Evolutionary conservation across 495 filamentous ascomycete species (phyloP), one percentile per base, ranked within the genome.

Genomic region (Neurospora hispaniola): DNA sequence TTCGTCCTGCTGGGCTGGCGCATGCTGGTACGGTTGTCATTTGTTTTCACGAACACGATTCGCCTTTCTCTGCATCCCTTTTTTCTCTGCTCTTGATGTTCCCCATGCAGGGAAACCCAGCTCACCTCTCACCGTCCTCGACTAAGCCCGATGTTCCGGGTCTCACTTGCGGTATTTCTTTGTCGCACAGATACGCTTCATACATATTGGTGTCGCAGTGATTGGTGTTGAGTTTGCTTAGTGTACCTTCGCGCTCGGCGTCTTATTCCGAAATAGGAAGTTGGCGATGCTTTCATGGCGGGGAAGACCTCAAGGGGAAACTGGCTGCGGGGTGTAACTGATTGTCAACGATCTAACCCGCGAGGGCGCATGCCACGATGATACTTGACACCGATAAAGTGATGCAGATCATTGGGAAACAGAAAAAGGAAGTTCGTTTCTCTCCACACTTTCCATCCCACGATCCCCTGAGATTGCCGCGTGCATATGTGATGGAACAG

Each of bases 311-410:
- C 38, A 76, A 73, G 71, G 73, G 76, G 70, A 5, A 16, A 4
- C 14, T 48, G 46, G 40, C 54, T 16, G 40, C 38, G 31, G 59
- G 40, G 73, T 72, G 73, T 75, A 75, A 73, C 31, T 46, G 54
- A 23, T 62, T 62, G 54, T 6, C 54, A 27, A 62, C 27, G 27
- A 62, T 62, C 54, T 27, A 35, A 9, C 54, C 12, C 9, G 54
- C 2, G 48, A 59, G 2, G 5, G 48, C 48, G 20, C 20, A 27
- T 59, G 54, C 54, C 54, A 66, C 54, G 54, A 66, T 66, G 27
- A 38, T 31, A 66, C 27, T 35, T 7, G 5, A 35, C 35, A 66
- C 14, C 54, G 54, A 66, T 35, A 66, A 18, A 66, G 54, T 38
- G 54, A 66, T 66, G 27, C 27, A 66, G 54, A 35, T 18, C 54